Evolutionary conservation across 352 stramenopile species (phyloP).

Genomic region (Globisporangium mamillatum): DNA sequence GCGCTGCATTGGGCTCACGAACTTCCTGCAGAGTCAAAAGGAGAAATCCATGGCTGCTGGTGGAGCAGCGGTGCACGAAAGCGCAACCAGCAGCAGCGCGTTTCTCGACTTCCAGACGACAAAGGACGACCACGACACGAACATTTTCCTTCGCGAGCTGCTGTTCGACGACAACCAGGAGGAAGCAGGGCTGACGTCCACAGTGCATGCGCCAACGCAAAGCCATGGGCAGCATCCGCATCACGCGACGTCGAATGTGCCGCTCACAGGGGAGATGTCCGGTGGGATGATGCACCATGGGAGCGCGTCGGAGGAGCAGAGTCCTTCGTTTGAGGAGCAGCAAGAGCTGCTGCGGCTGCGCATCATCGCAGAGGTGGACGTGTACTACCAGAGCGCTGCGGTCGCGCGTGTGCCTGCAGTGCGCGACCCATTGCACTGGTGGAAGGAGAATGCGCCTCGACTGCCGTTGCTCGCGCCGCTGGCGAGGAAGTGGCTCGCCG

Average conservation of each 20-base stretch:
- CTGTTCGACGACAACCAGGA: conserved; percentile 48
- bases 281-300: conserved; percentile 2
- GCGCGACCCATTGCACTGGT: conserved; percentile 45
- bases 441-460: conserved; percentile 30
- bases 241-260: conserved; percentile 18
- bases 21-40: conserved; percentile 39
- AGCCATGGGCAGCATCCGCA: conserved; percentile 23
- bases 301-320: not conserved
- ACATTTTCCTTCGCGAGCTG: conserved; percentile 42
- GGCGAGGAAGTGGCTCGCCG: conserved; percentile 45
- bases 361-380: conserved; percentile 35
- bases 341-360: conserved; percentile 29
- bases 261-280: not conserved
- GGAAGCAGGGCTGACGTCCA: conserved; percentile 20
- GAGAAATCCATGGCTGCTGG: conserved; percentile 19
- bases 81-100: conserved; percentile 21
- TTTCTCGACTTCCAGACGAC: conserved; percentile 42
- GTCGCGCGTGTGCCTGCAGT: conserved; percentile 32
- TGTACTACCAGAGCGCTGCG: conserved; percentile 40
- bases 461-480: conserved; percentile 41
- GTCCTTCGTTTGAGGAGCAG: conserved; percentile 27
- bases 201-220: not conserved
- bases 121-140: conserved; percentile 45
- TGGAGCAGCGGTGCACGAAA: conserved; percentile 15
- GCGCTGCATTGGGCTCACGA: conserved; percentile 36